Conservation (phyloP, 2,329 filamentous ascomycete species). For the Phyllosticta paracitricarpa region DNA sequence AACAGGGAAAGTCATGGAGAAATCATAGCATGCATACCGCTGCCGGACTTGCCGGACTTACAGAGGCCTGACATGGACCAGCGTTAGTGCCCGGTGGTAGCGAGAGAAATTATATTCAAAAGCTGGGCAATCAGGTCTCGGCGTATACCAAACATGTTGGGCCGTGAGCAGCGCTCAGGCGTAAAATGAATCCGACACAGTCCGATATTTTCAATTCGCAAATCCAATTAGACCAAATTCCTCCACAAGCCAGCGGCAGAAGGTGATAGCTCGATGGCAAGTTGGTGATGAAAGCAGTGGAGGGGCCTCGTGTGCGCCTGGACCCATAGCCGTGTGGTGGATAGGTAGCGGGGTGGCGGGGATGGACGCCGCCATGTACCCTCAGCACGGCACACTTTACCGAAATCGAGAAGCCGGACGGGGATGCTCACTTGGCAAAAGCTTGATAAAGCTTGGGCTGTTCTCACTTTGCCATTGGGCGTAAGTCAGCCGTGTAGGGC, state of each 20-base stretch:
- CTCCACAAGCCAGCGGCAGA: neutral
- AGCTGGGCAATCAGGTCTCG: neutral
- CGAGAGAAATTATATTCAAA: neutral
- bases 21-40: neutral
- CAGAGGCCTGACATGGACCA: neutral
- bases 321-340: neutral
- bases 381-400: neutral
- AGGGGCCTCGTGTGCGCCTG: neutral
- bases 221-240: neutral
- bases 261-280: neutral
- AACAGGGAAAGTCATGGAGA: neutral
- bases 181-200: neutral
- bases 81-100: neutral
- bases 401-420: neutral
- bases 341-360: neutral
- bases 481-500: neutral
- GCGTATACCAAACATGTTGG: neutral
- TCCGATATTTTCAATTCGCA: neutral
- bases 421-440: neutral
- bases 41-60: neutral
- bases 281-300: neutral
- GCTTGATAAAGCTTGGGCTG: neutral
- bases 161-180: neutral
- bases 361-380: neutral
- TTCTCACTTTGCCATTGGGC: neutral